A percentile compares a stretch with the other conserved stretches of the same genome.
phyloP scores from a whole-genome alignment of 2,329 filamentous ascomycete species.

The Curvularia sp. region DNA sequence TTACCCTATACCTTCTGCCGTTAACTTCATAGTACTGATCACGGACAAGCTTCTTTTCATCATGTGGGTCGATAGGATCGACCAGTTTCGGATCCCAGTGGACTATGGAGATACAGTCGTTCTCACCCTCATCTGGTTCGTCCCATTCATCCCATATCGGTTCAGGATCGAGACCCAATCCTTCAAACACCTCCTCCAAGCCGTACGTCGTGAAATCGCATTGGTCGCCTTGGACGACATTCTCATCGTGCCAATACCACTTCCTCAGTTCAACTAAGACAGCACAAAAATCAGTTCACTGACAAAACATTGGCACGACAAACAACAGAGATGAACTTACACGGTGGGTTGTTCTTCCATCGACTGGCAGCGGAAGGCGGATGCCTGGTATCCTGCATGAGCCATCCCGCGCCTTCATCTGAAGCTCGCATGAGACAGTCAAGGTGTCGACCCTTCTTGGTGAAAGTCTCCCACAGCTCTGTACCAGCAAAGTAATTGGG shows the following conservation, averaged over 20 bases:
- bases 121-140: conserved; percentile 10
- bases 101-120: conserved; percentile 16
- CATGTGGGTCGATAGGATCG: conserved; percentile 1
- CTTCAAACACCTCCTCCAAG: conserved; percentile 15
- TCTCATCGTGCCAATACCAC: conserved; percentile 25
- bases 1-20: conserved; percentile 22
- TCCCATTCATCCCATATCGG: conserved; percentile 10
- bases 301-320: neutral
- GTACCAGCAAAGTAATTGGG: conserved; percentile 12
- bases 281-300: neutral
- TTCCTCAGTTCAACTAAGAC: conserved; percentile 11
- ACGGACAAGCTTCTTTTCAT: neutral
- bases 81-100: conserved; percentile 18
- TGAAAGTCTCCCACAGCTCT: conserved; percentile 18
- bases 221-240: conserved; percentile 1
- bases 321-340: neutral
- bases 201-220: conserved; percentile 15
- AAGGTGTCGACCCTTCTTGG: conserved; percentile 22
- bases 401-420: conserved; percentile 25
- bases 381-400: conserved; percentile 12
- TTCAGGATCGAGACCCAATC: conserved; percentile 16
- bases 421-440: conserved; percentile 26
- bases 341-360: conserved; percentile 26
- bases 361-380: conserved; percentile 28
- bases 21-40: conserved; percentile 26